Evolutionary conservation across 1,284 basidiomycete species (phyloP).

Genomic region (Ceratobasidium sp.): DNA sequence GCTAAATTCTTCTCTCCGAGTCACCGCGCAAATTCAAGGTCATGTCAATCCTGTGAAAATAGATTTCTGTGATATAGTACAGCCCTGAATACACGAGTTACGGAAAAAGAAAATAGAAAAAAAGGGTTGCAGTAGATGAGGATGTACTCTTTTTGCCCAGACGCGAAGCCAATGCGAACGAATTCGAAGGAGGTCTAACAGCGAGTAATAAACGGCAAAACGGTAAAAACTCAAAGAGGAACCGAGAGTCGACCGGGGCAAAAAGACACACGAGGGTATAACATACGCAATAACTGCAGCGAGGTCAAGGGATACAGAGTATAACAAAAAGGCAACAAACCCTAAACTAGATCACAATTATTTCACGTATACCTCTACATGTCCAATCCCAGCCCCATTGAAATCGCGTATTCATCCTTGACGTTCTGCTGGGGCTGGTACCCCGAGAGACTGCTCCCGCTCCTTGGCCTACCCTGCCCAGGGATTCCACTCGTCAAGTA

Average conservation of each 20-base stretch:
- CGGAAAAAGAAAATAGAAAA: slow-evolving; percentile 3
- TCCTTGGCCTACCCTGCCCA: slow-evolving; percentile 22
- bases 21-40: too few relatives aligned
- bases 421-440: slow-evolving; percentile 5
- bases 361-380: slow-evolving; percentile 1
- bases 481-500: slow-evolving; percentile 17
- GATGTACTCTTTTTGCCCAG: too few relatives aligned
- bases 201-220: too few relatives aligned
- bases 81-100: slow-evolving; percentile 27
- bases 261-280: background rate
- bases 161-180: background rate
- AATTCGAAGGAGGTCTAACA: too few relatives aligned
- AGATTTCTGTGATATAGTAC: slow-evolving; percentile 30
- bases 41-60: slow-evolving; percentile 20
- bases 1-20: background rate
- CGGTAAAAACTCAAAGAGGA: background rate
- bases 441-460: slow-evolving; percentile 19
- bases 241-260: background rate
- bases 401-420: slow-evolving; percentile 20
- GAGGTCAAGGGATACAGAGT: background rate
- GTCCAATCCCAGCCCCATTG: slow-evolving; percentile 13
- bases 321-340: background rate
- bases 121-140: background rate
- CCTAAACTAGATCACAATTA: background rate
- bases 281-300: background rate